These are phyloP conservation scores for Nannizziopsis arthrosporioides DNA, from an alignment of 2,329 filamentous ascomycete species.

Conservation along the genomic window DNA sequence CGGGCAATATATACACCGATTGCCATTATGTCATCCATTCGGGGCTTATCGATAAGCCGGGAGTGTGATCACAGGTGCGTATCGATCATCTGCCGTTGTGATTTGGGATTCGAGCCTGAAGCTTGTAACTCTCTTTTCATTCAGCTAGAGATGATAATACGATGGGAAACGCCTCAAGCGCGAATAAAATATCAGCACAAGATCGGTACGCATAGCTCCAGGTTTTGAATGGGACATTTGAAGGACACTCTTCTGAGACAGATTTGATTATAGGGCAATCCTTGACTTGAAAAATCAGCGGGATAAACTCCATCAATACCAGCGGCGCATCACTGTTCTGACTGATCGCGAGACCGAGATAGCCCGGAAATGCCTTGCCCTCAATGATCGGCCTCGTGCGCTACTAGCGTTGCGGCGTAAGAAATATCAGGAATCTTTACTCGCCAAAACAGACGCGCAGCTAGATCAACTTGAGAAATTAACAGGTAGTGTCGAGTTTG, in stretches of 20 bases:
- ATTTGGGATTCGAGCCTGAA: background rate
- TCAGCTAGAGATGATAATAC: constrained; percentile 22
- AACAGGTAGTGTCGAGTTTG: constrained; percentile 84
- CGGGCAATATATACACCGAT: constrained; percentile 5
- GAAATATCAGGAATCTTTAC: constrained; percentile 88
- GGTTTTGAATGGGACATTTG: background rate
- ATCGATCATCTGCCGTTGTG: background rate
- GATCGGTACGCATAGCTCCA: constrained; percentile 55
- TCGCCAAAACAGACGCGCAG: constrained; percentile 82
- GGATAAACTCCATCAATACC: constrained; percentile 93
- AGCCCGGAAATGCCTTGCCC: constrained; percentile 67
- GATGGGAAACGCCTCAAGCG: constrained; percentile 56
- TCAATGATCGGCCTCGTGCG: constrained; percentile 68
- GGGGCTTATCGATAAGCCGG: constrained; percentile 14
- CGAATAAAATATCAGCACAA: constrained; percentile 60
- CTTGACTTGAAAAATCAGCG: constrained; percentile 96
- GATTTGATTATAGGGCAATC: constrained; percentile 56
- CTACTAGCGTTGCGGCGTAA: constrained; percentile 82
- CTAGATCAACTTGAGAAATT: constrained; percentile 87
- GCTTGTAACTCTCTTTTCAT: background rate
- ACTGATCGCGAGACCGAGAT: constrained; percentile 80
- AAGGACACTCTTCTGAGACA: background rate
- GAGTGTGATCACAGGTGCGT: no score
- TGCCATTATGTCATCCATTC: constrained; percentile 1
- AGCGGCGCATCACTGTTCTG: constrained; percentile 74